Evolutionary conservation across 2,329 filamentous ascomycete genomes (phyloP), one percentile per base, ranked within the genome.

Genomic region (Elsinoe batatas): DNA sequence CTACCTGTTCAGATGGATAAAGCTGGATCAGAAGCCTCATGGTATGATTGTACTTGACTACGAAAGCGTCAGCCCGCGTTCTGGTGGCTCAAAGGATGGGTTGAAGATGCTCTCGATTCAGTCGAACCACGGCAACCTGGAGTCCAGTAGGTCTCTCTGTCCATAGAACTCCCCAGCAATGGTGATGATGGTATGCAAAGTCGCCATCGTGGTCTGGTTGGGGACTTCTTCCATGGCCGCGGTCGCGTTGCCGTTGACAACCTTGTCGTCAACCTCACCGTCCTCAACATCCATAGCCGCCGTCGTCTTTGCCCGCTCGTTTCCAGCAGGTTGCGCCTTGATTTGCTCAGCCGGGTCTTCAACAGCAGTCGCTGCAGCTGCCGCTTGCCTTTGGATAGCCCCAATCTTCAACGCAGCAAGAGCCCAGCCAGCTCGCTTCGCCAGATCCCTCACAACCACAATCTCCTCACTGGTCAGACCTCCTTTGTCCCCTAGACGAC

Each of bases 141-240:
- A 87, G 63, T 87, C 82, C 49, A 96, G 77, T 59, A 96, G 71
- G 69, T 97, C 91, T 61, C 85, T 79, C 71, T 97, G 91, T 1
- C 91, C 90, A 70, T 91, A 97, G 61, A 87, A 82, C 71, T 95
- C 90, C 63, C 89, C 91, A 47, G 87, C 84, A 35, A 96, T 79
- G 0, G 88, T 93, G 62, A 96, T 75, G 54, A 96, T 88, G 88
- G 95, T 95, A 71, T 94, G 91, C 33, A 96, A 76, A 38, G 89
- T 90, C n/a, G 83, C 85, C 26, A 80, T 76, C 1, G 68, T 72
- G 54, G 71, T 71, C 32, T 62, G 37, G 43, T 60, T 56, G 10
- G 61, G 59, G 18, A 56, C 46, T 22, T 58, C 60, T 40, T 58
- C 57, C 8, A 43, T 51, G 15, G 53, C 59, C 43, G 18, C 40